Evolutionary conservation across 139 green algal genomes (phyloP).

Genomic region (Prasinococcaceae sp.): DNA sequence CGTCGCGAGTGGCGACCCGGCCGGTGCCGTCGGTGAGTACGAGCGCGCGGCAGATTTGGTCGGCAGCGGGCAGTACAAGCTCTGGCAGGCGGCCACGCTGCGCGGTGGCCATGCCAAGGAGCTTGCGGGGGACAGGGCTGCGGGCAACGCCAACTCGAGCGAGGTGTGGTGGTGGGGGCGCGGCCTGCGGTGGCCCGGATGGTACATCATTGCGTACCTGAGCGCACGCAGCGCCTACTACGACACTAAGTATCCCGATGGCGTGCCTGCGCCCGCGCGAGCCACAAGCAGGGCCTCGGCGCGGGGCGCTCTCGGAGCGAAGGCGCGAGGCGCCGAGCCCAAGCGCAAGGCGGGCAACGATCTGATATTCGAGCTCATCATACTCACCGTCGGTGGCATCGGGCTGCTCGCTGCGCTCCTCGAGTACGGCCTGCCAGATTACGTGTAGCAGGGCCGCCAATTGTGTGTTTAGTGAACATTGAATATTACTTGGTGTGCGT

Average conservation of each 20-base stretch:
- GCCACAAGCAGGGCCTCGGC: too few relatives aligned
- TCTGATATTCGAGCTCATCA: too few relatives aligned
- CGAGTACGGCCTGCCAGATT: too few relatives aligned
- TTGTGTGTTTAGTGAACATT: too few relatives aligned
- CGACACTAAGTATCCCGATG: background rate
- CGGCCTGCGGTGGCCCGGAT: conserved; percentile 8
- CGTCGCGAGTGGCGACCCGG: background rate
- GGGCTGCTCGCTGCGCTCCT: too few relatives aligned
- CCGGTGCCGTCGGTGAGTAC: background rate
- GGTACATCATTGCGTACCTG: conserved; percentile 14
- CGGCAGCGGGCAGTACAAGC: conserved; percentile 6
- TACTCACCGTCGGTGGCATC: too few relatives aligned
- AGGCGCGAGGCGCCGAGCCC: too few relatives aligned
- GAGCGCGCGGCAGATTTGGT: background rate
- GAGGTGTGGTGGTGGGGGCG: conserved; percentile 13
- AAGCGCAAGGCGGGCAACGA: too few relatives aligned
- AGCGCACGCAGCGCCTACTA: conserved; percentile 3
- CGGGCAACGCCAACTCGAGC: background rate
- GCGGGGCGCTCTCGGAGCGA: too few relatives aligned
- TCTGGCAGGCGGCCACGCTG: background rate
- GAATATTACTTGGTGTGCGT: too few relatives aligned
- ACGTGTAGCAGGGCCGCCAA: too few relatives aligned
- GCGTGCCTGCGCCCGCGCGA: too few relatives aligned
- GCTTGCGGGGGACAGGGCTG: background rate
- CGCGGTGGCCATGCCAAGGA: background rate